Conservation (phyloP, 1,284 basidiomycete species). For the Puccinia hordei region DNA sequence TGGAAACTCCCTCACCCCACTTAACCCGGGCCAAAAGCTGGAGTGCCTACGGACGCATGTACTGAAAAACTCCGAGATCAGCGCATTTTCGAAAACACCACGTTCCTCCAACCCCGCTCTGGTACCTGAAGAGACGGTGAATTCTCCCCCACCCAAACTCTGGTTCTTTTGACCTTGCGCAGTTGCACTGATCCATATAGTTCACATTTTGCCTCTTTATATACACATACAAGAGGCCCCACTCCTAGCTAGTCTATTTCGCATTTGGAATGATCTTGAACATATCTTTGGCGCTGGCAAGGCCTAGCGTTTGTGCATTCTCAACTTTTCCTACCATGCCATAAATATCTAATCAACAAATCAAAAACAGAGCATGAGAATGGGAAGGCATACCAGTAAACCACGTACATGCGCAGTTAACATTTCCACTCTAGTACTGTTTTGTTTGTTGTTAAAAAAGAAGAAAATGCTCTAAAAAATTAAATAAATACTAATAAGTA, state of each 20-base stretch:
- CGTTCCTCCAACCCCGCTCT: too few relatives aligned
- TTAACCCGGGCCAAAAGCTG: slow-evolving; percentile 43
- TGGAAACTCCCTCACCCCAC: slow-evolving; percentile 33
- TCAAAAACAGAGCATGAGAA: too few relatives aligned
- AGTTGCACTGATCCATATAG: background rate
- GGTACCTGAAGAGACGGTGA: background rate
- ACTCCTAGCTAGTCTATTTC: background rate
- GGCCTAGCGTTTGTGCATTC: background rate
- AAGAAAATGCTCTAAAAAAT: too few relatives aligned
- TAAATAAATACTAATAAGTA: too few relatives aligned
- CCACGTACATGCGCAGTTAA: too few relatives aligned
- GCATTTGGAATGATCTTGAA: slow-evolving; percentile 2
- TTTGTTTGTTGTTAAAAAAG: too few relatives aligned
- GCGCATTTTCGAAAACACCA: background rate
- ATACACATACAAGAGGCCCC: background rate
- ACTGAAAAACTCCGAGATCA: background rate
- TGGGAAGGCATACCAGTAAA: too few relatives aligned
- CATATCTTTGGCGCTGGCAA: background rate
- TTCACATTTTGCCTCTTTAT: background rate
- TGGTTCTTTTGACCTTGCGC: background rate
- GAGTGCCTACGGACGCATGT: slow-evolving; percentile 38
- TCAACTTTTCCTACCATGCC: too few relatives aligned
- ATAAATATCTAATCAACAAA: too few relatives aligned
- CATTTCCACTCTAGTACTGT: too few relatives aligned
- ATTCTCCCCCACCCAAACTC: background rate